Evolutionary conservation across 2,329 filamentous ascomycete species (phyloP).

Genomic region (Colletotrichum lupini): DNA sequence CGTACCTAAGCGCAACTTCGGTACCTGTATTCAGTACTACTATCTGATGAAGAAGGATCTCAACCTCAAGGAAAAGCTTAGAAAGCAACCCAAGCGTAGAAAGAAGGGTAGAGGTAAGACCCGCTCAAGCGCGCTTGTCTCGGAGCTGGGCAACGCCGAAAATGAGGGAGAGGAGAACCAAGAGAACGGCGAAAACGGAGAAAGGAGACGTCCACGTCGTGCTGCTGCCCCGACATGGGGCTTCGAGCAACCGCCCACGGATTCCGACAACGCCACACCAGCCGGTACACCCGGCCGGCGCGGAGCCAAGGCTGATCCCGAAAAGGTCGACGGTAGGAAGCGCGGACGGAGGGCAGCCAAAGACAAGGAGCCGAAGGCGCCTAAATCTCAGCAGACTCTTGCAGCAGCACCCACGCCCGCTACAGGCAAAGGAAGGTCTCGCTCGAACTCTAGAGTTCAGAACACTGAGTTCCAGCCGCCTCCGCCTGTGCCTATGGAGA

Average conservation of each 20-base stretch:
- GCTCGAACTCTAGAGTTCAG: constrained; percentile 64
- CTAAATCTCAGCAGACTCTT: constrained; percentile 50
- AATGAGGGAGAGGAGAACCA: constrained; percentile 66
- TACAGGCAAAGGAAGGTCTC: constrained; percentile 60
- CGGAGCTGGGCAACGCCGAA: constrained; percentile 71
- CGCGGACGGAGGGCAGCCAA: constrained; percentile 53
- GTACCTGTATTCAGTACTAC: constrained; percentile 87
- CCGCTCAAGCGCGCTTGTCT: constrained; percentile 72
- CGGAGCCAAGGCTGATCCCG: constrained; percentile 57
- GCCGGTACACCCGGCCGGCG: constrained; percentile 68
- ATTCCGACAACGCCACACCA: constrained; percentile 70
- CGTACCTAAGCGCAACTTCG: constrained; percentile 76
- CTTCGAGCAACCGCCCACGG: constrained; percentile 67
- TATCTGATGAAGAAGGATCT: constrained; percentile 82
- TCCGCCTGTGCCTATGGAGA: constrained; percentile 51
- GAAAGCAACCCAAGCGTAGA: constrained; percentile 69
- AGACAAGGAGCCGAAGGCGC: constrained; percentile 54
- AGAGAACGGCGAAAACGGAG: constrained; percentile 69
- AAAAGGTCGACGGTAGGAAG: constrained; percentile 53
- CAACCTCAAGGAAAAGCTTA: constrained; percentile 81
- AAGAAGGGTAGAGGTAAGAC: constrained; percentile 64
- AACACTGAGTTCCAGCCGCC: constrained; percentile 53
- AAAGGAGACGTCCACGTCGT: constrained; percentile 69
- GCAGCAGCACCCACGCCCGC: constrained; percentile 56
- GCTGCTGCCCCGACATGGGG: constrained; percentile 79